Conservation (phyloP, 2,329 filamentous ascomycete genomes). For the Sporothrix protearum region DNA sequence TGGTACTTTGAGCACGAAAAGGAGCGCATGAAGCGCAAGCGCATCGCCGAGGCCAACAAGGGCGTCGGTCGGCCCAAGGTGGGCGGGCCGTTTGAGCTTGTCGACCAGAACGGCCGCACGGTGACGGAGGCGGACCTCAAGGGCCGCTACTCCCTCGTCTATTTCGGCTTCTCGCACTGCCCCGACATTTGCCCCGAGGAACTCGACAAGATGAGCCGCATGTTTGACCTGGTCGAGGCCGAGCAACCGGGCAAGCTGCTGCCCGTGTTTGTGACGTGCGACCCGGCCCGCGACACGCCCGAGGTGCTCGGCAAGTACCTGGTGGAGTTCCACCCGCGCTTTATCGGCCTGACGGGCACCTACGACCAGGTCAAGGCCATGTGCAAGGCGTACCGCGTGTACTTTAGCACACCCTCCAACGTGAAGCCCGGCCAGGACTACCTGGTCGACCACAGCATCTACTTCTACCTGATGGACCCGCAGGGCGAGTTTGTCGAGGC, state of each 20-base stretch:
- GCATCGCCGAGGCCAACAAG: conserved; percentile 87
- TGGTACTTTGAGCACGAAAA: conserved; percentile 95
- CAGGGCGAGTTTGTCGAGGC: conserved; percentile 98
- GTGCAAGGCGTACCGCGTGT: conserved; percentile 94
- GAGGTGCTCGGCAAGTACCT: conserved; percentile 82
- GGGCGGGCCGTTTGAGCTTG: conserved; percentile 77
- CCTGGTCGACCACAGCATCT: conserved; percentile 96
- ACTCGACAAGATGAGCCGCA: conserved; percentile 97
- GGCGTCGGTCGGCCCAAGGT: conserved; percentile 91
- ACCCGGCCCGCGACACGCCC: conserved; percentile 86
- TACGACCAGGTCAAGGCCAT: conserved; percentile 92
- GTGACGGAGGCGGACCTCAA: conserved; percentile 79
- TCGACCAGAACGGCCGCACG: conserved; percentile 73
- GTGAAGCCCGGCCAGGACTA: conserved; percentile 95
- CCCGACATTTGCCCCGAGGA: conserved; percentile 99
- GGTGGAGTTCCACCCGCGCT: conserved; percentile 79
- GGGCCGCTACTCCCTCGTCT: conserved; percentile 82
- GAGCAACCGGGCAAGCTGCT: conserved; percentile 54
- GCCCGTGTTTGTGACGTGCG: conserved; percentile 92
- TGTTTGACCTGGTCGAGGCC: conserved; percentile 71
- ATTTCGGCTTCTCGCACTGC: conserved; percentile 98
- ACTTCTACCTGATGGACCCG: conserved; percentile 99
- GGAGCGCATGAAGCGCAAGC: conserved; percentile 80
- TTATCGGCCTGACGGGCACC: conserved; percentile 85
- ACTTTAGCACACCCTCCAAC: conserved; percentile 87